phyloP scores from a whole-genome alignment of 148 eudicot genomes.

The Vaccinium myrtillus region DNA sequence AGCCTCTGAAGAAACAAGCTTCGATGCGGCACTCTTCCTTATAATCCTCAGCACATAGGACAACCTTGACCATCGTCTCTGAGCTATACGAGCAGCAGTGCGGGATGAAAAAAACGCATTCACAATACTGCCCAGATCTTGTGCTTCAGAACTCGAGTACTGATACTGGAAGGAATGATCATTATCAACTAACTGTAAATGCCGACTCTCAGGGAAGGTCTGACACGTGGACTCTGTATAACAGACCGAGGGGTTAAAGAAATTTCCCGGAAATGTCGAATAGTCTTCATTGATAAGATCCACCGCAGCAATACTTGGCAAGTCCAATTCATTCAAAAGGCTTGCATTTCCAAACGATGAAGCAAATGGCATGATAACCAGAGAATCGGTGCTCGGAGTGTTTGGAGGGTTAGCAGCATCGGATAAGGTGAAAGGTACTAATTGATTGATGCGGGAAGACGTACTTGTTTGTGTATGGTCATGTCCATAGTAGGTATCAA shows the following conservation, averaged over 20 bases:
- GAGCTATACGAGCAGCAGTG: not conserved
- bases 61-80: conserved; percentile 5
- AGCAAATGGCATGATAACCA: conserved; percentile 44
- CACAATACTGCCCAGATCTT: not conserved
- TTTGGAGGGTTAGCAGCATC: not conserved
- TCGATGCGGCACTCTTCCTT: not conserved
- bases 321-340: conserved; percentile 43
- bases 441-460: not conserved
- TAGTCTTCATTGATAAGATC: conserved; percentile 23
- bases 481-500: not conserved
- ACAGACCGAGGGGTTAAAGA: not conserved
- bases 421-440: not conserved
- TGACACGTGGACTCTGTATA: not conserved
- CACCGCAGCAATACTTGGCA: conserved; percentile 34
- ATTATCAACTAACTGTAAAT: not conserved
- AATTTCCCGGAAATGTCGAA: not conserved
- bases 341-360: conserved; percentile 39
- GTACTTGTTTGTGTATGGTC: conserved; percentile 35
- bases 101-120: not conserved
- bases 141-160: not conserved
- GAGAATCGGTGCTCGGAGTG: conserved; percentile 27
- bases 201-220: not conserved
- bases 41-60: not conserved
- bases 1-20: not conserved
- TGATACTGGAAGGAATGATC: not conserved